Evolutionary conservation across 148 eudicot species (phyloP).

Genomic region (Pharnaceum exiguum): DNA sequence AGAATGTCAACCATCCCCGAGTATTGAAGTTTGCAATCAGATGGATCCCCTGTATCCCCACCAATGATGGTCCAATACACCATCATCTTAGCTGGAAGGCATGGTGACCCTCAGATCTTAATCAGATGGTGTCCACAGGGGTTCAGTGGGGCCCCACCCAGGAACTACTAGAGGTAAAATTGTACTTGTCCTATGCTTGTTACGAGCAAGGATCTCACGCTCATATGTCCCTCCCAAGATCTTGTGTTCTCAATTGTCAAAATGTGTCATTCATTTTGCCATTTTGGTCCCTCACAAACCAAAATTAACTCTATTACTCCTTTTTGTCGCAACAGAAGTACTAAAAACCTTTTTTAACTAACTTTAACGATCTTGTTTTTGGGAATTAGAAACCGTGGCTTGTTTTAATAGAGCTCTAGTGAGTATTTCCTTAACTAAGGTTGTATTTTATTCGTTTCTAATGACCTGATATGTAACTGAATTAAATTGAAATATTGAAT

Average conservation of each 20-base stretch:
- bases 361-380: no score
- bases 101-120: constrained; percentile 19
- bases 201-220: neutral
- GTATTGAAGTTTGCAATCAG: constrained; percentile 19
- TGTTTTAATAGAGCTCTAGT: no score
- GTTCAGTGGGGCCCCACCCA: constrained; percentile 6
- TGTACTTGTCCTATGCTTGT: constrained; percentile 3
- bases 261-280: neutral
- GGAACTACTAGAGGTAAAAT: neutral
- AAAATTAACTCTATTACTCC: neutral
- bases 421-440: no score
- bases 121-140: constrained; percentile 14
- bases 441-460: no score
- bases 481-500: neutral
- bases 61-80: constrained; percentile 26
- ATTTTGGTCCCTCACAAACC: constrained; percentile 10
- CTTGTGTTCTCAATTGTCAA: neutral
- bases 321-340: no score
- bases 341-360: no score
- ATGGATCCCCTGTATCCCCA: constrained; percentile 29
- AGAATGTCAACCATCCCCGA: constrained; percentile 20
- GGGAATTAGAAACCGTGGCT: no score
- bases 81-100: constrained; percentile 31
- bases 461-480: constrained; percentile 2
- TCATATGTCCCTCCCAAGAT: constrained; percentile 12